These are phyloP conservation scores for Tympanopsis confertula DNA, from an alignment of 2,329 filamentous ascomycete species.

Conservation along the genomic window DNA sequence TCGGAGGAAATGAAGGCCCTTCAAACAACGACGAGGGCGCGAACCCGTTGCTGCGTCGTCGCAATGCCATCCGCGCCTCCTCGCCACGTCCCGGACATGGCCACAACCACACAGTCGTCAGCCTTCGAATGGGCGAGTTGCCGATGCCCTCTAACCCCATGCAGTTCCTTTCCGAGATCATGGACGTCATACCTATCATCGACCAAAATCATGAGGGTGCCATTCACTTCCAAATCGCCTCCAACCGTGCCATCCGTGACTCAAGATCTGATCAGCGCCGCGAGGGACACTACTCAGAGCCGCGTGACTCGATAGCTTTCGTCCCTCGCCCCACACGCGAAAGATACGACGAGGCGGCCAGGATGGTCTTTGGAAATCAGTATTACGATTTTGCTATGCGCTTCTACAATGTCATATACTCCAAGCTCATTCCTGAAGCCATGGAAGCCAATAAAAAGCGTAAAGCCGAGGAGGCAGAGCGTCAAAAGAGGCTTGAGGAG, in stretches of 20 bases:
- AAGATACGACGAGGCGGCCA: slow-evolving; percentile 82
- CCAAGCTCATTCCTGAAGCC: slow-evolving; percentile 68
- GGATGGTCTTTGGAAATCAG: slow-evolving; percentile 65
- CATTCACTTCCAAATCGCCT: no score
- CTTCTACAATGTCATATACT: slow-evolving; percentile 58
- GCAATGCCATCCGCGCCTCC: not conserved
- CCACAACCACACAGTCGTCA: not conserved
- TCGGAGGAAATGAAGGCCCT: not conserved
- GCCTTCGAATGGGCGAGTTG: not conserved
- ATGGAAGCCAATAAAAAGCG: slow-evolving; percentile 68
- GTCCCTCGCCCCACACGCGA: slow-evolving; percentile 56
- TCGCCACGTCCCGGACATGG: not conserved
- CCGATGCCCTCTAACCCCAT: not conserved
- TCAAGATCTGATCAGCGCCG: slow-evolving; percentile 31
- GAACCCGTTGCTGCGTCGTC: not conserved
- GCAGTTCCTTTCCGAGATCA: not conserved
- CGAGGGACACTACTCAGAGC: slow-evolving; percentile 42
- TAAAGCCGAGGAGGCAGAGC: slow-evolving; percentile 33
- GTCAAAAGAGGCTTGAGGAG: slow-evolving; percentile 34
- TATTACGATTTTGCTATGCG: slow-evolving; percentile 53
- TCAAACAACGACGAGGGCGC: not conserved
- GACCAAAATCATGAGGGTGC: no score
- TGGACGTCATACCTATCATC: no score
- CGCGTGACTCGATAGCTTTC: slow-evolving; percentile 68
- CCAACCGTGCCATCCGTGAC: slow-evolving; percentile 9